Conservation (phyloP, 257 asterid genomes). For the Solanum etuberosum region DNA sequence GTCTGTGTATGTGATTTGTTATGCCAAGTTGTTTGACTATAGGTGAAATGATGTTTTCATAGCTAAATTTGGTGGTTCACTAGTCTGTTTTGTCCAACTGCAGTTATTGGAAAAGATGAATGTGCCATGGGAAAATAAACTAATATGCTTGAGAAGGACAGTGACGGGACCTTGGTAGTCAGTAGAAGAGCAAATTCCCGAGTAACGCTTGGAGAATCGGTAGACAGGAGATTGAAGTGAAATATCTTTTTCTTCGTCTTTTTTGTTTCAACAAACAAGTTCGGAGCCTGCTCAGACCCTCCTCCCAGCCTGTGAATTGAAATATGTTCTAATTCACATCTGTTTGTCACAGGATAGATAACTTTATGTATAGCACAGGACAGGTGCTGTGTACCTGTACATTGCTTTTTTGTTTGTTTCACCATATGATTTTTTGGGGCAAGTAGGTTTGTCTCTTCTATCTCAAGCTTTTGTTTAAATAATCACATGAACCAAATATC, state of each 20-base stretch:
- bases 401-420: not conserved
- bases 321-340: not conserved
- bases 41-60: not conserved
- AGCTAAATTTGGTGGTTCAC: not conserved
- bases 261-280: not conserved
- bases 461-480: not conserved
- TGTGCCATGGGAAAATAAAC: constrained; percentile 8
- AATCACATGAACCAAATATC: not conserved
- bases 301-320: not conserved
- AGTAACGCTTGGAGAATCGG: not conserved
- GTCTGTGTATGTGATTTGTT: not conserved
- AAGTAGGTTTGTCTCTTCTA: not conserved
- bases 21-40: not conserved
- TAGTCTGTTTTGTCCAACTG: not conserved
- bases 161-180: constrained; percentile 33
- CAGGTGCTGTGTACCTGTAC: not conserved
- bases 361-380: not conserved
- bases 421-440: not conserved
- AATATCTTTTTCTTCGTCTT: not conserved
- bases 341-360: not conserved
- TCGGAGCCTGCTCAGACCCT: not conserved
- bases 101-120: constrained; percentile 15
- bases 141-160: constrained; percentile 22
- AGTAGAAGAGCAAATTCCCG: not conserved
- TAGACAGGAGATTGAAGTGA: not conserved